Evolutionary conservation across 1,139 yeast species (phyloP), one percentile per base, ranked within the genome.

Genomic region (Pneumocystis sp.): DNA sequence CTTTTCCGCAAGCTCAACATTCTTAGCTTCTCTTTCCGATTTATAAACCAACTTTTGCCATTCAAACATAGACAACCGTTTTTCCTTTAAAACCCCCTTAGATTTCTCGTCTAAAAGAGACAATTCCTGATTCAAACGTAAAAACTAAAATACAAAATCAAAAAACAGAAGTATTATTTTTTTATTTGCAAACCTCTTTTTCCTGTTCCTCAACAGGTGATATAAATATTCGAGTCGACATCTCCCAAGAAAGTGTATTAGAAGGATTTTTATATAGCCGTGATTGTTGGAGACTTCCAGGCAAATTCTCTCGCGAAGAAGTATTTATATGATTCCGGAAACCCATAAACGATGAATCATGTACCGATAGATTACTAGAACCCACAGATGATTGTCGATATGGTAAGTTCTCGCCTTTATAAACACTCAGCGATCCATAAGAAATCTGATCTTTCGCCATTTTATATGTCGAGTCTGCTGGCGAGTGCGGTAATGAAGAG

Each of bases 31-130:
- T 39, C 68, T 61, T 50, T 61, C 63, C 3, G 64, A 61, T 40
- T 67, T 68, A 25, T 67, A 39, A 12, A 19, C 37, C 34, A 67
- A 34, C 12, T 56, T 59, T 61, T 67, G 68, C 69, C 69, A 67
- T 42, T 66, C 29, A n/a, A 31, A 39, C 34, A 67, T 40, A 4
- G 68, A 68, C 34, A 60, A 61, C 4, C 69, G 62, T 60, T 67
- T 67, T 57, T 64, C 64, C n/a, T 25, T 59, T 61, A 67, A 68
- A 15, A 42, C 35, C 7, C 40, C 34, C 25, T 45, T 60, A 31
- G 66, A 66, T 17, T 66, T 66, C 12, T 57, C 66, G n/a, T 65
- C 66, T 19, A 65, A 29, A 35, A 61, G 56, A 12, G 63, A 64
- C 25, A 62, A 65, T 31, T 67, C 69, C 42, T 57, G 57, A 63